Conservation (phyloP, 495 filamentous ascomycete species). For the Aspergillus nidulans region DNA sequence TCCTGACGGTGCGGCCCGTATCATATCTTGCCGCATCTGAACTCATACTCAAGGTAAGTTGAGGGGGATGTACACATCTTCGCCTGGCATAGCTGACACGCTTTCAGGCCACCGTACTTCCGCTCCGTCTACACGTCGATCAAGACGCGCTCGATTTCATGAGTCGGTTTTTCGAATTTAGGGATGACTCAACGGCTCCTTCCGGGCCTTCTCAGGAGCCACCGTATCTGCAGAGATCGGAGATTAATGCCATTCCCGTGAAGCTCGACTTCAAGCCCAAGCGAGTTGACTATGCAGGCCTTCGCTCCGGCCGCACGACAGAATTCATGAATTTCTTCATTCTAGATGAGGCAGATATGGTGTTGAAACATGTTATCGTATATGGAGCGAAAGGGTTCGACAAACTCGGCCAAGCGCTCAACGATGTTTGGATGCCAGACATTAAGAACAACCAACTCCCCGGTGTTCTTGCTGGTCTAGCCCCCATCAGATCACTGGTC, state of each 20-base stretch:
- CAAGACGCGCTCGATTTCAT: constrained; percentile 98
- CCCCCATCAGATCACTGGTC: constrained; percentile 80
- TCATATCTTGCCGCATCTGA: constrained; percentile 82
- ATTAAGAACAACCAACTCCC: constrained; percentile 87
- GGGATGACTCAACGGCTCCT: constrained; percentile 62
- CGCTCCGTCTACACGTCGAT: constrained; percentile 89
- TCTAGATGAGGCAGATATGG: constrained; percentile 82
- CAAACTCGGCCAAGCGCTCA: constrained; percentile 77
- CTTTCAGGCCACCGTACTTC: constrained; percentile 67
- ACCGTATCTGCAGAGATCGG: constrained; percentile 85
- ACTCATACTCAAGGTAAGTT: constrained; percentile 70
- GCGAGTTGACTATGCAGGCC: constrained; percentile 85
- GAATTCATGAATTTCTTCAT: constrained; percentile 99
- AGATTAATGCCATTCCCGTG: constrained; percentile 76
- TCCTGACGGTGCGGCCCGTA: constrained; percentile 82
- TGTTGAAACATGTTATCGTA: constrained; percentile 81
- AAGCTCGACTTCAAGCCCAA: constrained; percentile 97
- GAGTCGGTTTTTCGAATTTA: constrained; percentile 95
- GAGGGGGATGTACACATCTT: background rate
- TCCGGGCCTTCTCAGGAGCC: constrained; percentile 58
- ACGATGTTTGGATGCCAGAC: constrained; percentile 97
- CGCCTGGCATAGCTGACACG: background rate
- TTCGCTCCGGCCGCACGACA: constrained; percentile 95
- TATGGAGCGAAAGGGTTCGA: constrained; percentile 91
- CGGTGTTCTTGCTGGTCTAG: constrained; percentile 82